phyloP scores from a whole-genome alignment of 2,329 filamentous ascomycete genomes.

The Trichoderma breve region DNA sequence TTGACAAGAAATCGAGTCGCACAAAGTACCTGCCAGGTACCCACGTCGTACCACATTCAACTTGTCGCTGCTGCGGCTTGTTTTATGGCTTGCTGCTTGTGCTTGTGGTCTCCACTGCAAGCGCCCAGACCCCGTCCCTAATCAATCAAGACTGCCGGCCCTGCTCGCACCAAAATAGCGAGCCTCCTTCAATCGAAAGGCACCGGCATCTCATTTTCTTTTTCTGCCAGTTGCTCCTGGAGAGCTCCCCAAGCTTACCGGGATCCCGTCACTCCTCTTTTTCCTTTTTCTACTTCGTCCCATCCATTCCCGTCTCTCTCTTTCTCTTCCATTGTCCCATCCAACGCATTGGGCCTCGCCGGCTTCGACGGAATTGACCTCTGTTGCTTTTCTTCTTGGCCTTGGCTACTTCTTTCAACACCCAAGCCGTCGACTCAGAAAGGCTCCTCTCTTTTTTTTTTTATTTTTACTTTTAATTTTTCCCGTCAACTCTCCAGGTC shows the following conservation, averaged over 20 bases:
- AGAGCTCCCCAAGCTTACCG: constrained; percentile 10
- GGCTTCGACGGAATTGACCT: constrained; percentile 9
- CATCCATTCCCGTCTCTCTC: background rate
- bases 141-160: constrained; percentile 17
- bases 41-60: background rate
- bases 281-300: constrained; percentile 8
- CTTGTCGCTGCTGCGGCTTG: background rate
- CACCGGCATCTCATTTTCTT: constrained; percentile 17
- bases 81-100: constrained; percentile 6
- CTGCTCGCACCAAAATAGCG: constrained; percentile 19
- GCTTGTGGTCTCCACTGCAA: constrained; percentile 9
- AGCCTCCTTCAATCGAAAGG: constrained; percentile 18
- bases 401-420: background rate
- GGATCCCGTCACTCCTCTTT: constrained; percentile 16
- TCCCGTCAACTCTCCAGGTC: background rate
- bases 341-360: constrained; percentile 1
- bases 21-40: constrained; percentile 3
- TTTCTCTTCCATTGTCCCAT: background rate
- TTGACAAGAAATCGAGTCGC: background rate
- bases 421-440: background rate
- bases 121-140: constrained; percentile 14
- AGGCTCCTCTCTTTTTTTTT: background rate
- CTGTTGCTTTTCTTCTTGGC: background rate
- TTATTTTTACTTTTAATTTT: background rate
- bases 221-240: constrained; percentile 11